Conservation (phyloP, 2,329 filamentous ascomycete species). For the Allantophomopsis cytisporea region DNA sequence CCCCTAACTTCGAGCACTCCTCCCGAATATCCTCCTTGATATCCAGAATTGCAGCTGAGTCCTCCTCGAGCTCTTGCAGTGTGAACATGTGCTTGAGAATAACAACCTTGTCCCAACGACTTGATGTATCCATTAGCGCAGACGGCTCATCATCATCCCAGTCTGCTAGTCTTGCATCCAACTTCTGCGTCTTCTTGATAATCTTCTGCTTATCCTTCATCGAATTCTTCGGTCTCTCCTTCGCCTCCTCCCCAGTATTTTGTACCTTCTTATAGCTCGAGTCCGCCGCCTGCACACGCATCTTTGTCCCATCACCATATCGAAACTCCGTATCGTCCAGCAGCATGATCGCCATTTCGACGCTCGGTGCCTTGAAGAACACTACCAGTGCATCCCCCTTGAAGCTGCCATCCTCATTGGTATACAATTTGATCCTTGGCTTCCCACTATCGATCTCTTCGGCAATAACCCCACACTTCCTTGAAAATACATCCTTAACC, state of each 20-base stretch:
- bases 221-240: conserved; percentile 33
- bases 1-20: conserved; percentile 74
- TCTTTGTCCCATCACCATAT: conserved; percentile 44
- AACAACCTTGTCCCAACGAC: conserved; percentile 64
- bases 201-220: conserved; percentile 75
- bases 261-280: conserved; percentile 83
- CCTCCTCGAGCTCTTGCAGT: conserved; percentile 69
- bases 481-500: conserved; percentile 69
- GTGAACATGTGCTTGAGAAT: conserved; percentile 93
- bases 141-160: conserved; percentile 85
- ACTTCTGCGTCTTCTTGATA: conserved; percentile 79
- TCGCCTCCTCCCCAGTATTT: conserved; percentile 35
- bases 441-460: conserved; percentile 84
- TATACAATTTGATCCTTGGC: conserved; percentile 88
- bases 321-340: conserved; percentile 76
- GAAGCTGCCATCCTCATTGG: conserved; percentile 66
- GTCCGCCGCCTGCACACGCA: conserved; percentile 76
- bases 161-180: conserved; percentile 83
- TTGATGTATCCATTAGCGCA: conserved; percentile 37
- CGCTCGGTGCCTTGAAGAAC: conserved; percentile 92
- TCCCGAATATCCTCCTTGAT: conserved; percentile 92
- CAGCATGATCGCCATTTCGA: conserved; percentile 69
- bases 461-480: conserved; percentile 79
- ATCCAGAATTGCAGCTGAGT: conserved; percentile 69
- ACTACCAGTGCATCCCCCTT: conserved; percentile 90